Evolutionary conservation across 495 filamentous ascomycete genomes (phyloP).

Genomic region (Sordaria brevicollis): DNA sequence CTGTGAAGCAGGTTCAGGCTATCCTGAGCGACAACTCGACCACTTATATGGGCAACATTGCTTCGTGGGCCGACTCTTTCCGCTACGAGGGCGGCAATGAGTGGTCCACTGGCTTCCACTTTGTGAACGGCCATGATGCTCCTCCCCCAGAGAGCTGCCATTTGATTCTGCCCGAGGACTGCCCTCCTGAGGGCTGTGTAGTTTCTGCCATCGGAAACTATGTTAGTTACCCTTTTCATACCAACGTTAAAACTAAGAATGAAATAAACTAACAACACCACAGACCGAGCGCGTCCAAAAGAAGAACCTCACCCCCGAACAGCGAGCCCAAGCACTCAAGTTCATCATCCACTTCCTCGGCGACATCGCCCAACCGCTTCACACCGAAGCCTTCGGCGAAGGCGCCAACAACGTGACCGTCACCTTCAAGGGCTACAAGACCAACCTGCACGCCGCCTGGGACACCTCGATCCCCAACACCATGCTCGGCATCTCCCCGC

Average conservation of each 20-base stretch:
- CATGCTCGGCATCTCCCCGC: slow-evolving; percentile 15
- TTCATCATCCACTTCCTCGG: slow-evolving; percentile 38
- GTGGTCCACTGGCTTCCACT: slow-evolving; percentile 47
- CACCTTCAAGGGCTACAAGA: slow-evolving; percentile 37
- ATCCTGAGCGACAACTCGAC: slow-evolving; percentile 38
- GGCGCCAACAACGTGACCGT: slow-evolving; percentile 55
- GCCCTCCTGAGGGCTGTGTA: slow-evolving; percentile 45
- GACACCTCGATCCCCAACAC: slow-evolving; percentile 54
- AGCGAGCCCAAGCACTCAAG: slow-evolving; percentile 9
- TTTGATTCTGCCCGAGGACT: slow-evolving; percentile 48
- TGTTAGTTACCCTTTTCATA: slow-evolving; percentile 11
- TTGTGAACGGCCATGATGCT: slow-evolving; percentile 54
- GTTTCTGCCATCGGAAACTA: slow-evolving; percentile 56
- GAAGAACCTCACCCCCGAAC: not conserved
- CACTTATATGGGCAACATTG: slow-evolving; percentile 48
- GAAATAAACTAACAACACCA: not conserved
- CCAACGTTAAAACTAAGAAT: not conserved
- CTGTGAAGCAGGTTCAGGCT: slow-evolving; percentile 35
- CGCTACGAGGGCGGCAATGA: slow-evolving; percentile 41
- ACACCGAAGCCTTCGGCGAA: slow-evolving; percentile 45
- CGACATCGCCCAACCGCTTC: slow-evolving; percentile 55
- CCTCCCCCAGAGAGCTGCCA: slow-evolving; percentile 47
- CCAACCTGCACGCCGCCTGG: slow-evolving; percentile 56
- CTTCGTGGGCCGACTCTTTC: slow-evolving; percentile 54
- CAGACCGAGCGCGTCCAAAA: slow-evolving; percentile 15